A percentile compares a stretch with the other conserved stretches of the same genome.
Evolutionary conservation across 192 early-diverging fungal species (phyloP).

Genomic region (Coemansia reversa): DNA sequence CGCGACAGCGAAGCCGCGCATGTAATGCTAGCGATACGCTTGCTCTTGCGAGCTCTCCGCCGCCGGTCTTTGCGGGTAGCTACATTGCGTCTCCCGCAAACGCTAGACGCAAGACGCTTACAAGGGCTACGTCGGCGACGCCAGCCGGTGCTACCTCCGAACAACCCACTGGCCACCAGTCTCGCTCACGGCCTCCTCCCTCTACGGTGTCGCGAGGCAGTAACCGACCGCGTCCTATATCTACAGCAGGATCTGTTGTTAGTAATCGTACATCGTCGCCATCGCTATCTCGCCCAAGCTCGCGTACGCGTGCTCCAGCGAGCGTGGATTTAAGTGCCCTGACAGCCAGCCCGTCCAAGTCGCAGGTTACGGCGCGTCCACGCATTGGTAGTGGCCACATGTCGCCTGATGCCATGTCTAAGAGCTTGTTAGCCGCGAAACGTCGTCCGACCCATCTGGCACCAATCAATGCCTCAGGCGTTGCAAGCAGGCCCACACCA

Average conservation of each 20-base stretch:
- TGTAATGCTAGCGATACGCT: slow-evolving; percentile 30
- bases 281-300: slow-evolving; percentile 34
- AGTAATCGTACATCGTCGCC: slow-evolving; percentile 47
- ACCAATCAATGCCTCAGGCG: not conserved
- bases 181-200: slow-evolving; percentile 21
- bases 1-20: slow-evolving; percentile 9
- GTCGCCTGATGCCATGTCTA: slow-evolving; percentile 3
- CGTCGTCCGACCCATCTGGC: slow-evolving; percentile 9
- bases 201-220: slow-evolving; percentile 31
- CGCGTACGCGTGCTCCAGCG: slow-evolving; percentile 17
- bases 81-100: slow-evolving; percentile 15
- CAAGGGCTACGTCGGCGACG: slow-evolving; percentile 10
- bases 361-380: slow-evolving; percentile 2
- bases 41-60: not conserved
- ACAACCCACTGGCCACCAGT: not conserved
- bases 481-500: not conserved
- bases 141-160: not conserved
- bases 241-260: slow-evolving; percentile 30
- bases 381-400: slow-evolving; percentile 1
- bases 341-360: slow-evolving; percentile 5
- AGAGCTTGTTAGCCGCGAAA: not conserved
- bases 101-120: slow-evolving; percentile 38
- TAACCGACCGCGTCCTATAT: slow-evolving; percentile 35
- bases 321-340: not conserved
- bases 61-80: slow-evolving; percentile 6